Conservation (phyloP, 257 asterid species). For the Solanum habrochaites region DNA sequence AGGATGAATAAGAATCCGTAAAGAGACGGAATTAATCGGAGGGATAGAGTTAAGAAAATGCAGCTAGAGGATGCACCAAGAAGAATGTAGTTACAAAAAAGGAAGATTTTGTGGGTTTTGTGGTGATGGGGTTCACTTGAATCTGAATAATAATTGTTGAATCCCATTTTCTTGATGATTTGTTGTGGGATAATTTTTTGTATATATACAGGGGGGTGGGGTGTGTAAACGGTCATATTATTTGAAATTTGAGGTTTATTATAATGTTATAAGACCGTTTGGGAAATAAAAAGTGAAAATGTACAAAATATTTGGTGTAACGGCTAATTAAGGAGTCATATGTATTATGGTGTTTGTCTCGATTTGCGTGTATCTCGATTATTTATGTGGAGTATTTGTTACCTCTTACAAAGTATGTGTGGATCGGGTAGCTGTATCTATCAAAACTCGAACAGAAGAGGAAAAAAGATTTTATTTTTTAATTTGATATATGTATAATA, state of each 20-base stretch:
- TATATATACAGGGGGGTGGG: not conserved
- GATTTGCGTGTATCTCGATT: not conserved
- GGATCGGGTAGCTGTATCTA: fast-evolving
- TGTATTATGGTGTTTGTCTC: not conserved
- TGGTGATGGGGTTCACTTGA: not conserved
- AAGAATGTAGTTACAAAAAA: conserved; percentile 24
- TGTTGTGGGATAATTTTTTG: not conserved
- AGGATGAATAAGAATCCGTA: conserved; percentile 32
- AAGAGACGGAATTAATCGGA: conserved; percentile 33
- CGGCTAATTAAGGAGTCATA: not conserved
- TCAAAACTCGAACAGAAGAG: not conserved
- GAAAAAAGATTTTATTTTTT: too few relatives aligned
- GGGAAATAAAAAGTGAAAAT: not conserved
- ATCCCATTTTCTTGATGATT: not conserved
- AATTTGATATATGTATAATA: too few relatives aligned
- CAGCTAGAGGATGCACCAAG: conserved; percentile 37
- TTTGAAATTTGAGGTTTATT: not conserved
- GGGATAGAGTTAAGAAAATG: conserved; percentile 37
- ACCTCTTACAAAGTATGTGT: not conserved
- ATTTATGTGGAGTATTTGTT: not conserved
- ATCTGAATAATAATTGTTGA: not conserved
- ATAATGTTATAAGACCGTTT: not conserved
- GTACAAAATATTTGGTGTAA: not conserved
- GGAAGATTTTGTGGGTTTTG: conserved; percentile 17
- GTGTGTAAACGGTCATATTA: not conserved